These are phyloP conservation scores for Lentinula sp. DNA, from an alignment of 768 basidiomycete species.

Conservation along the genomic window DNA sequence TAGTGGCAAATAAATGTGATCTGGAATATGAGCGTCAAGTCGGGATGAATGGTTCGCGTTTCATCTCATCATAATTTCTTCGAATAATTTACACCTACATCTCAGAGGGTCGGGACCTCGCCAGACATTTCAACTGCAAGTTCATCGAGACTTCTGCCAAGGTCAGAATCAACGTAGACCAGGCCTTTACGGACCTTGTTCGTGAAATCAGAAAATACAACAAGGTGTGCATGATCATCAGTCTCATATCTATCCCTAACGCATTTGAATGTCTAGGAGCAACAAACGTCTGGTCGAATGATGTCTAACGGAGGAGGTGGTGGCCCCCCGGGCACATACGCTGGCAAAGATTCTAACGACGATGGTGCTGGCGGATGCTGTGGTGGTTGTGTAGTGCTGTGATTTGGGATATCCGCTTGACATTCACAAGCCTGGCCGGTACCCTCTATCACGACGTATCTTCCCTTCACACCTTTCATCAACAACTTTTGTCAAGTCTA, in stretches of 20 bases:
- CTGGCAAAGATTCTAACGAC: constrained; percentile 38
- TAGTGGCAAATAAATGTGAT: constrained; percentile 98
- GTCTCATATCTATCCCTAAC: neutral
- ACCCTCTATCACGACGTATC: neutral
- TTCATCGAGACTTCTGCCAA: constrained; percentile 97
- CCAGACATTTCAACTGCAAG: constrained; percentile 89
- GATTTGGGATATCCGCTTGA: constrained; percentile 5
- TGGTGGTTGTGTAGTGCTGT: constrained; percentile 57
- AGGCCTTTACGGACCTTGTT: constrained; percentile 90
- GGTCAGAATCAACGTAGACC: constrained; percentile 94
- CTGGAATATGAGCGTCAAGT: constrained; percentile 95
- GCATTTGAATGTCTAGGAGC: constrained; percentile 43
- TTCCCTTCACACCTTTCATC: neutral
- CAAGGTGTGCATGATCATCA: constrained; percentile 47
- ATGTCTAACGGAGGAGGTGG: constrained; percentile 39
- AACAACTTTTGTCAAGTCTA: neutral
- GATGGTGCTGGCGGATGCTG: constrained; percentile 62
- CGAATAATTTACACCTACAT: neutral
- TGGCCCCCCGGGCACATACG: constrained; percentile 43
- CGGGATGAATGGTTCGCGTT: constrained; percentile 75
- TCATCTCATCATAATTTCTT: neutral
- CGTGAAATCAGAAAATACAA: constrained; percentile 92
- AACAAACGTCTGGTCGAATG: constrained; percentile 68
- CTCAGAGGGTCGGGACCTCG: constrained; percentile 94
- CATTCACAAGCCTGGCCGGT: neutral